Conservation (phyloP, 1,284 basidiomycete species). For the Leccinum glutinopallens region DNA sequence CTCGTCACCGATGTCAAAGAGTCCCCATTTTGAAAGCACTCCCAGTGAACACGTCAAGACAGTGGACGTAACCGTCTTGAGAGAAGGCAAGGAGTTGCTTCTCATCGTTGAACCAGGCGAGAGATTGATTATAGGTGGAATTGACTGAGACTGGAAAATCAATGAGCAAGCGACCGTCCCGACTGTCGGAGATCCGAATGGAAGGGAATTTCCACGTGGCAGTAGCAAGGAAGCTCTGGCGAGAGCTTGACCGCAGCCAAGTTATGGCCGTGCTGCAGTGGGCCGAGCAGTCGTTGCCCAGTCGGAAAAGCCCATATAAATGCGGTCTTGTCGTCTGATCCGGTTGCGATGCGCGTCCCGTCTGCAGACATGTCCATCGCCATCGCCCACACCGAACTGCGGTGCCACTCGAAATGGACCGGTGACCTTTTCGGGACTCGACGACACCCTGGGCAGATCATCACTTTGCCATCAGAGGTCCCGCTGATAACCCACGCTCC, state of each 20-base stretch:
- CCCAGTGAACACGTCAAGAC: background rate
- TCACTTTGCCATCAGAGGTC: background rate
- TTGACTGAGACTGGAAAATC: slow-evolving; percentile 1
- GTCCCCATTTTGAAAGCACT: background rate
- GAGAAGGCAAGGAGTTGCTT: background rate
- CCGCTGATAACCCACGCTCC: background rate
- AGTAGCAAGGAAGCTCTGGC: background rate
- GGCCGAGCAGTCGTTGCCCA: background rate
- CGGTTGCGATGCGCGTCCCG: background rate
- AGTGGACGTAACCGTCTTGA: background rate
- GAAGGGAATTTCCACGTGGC: background rate
- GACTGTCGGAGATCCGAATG: slow-evolving; percentile 1
- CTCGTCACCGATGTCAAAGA: background rate
- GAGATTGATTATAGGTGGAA: background rate
- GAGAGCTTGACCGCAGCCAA: background rate
- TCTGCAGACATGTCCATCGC: slow-evolving; percentile 2
- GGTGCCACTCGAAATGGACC: background rate
- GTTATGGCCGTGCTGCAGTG: background rate
- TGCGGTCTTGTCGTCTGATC: background rate
- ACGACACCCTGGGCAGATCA: background rate
- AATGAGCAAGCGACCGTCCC: background rate
- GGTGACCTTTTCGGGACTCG: background rate
- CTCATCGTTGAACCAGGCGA: slow-evolving; percentile 1
- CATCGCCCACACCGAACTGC: background rate
- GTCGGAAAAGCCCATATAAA: background rate